These are phyloP conservation scores for Melanopsichium pennsylvanicum DNA, from an alignment of 1,284 basidiomycete genomes.

Conservation along the genomic window DNA sequence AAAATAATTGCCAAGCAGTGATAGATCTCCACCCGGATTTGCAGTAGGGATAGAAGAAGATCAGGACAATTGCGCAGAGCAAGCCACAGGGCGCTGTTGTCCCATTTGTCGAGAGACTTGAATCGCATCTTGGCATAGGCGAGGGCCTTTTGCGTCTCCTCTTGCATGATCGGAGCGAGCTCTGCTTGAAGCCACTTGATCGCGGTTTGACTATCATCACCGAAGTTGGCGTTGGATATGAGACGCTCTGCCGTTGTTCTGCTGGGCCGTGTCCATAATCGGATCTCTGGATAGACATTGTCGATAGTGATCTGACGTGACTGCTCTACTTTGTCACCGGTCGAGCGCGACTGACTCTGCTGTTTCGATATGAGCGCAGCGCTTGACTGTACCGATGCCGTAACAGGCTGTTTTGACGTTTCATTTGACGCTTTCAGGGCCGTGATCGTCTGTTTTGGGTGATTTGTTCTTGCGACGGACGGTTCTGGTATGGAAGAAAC, in stretches of 20 bases:
- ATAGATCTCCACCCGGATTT: constrained; percentile 9
- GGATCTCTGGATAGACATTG: constrained; percentile 4
- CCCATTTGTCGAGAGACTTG: not conserved
- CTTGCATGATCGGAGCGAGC: not conserved
- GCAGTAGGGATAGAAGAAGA: not conserved
- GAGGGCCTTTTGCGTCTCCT: not conserved
- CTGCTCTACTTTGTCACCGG: not conserved
- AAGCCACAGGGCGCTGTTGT: not conserved
- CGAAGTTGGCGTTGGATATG: not conserved
- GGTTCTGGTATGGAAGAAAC: no score
- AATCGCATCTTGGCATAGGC: not conserved
- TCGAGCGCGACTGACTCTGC: no score
- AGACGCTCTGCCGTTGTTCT: not conserved
- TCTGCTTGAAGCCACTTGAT: not conserved
- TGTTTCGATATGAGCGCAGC: no score
- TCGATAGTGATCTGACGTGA: not conserved
- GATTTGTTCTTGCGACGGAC: no score
- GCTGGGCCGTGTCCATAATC: not conserved
- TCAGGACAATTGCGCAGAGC: not conserved
- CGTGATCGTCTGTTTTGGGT: no score
- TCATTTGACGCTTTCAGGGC: no score
- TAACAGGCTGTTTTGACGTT: no score
- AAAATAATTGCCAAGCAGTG: not conserved
- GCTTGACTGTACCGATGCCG: no score
- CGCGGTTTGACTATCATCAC: not conserved